phyloP scores from a whole-genome alignment of 495 filamentous ascomycete species.

The Talaromyces wortmannii region DNA sequence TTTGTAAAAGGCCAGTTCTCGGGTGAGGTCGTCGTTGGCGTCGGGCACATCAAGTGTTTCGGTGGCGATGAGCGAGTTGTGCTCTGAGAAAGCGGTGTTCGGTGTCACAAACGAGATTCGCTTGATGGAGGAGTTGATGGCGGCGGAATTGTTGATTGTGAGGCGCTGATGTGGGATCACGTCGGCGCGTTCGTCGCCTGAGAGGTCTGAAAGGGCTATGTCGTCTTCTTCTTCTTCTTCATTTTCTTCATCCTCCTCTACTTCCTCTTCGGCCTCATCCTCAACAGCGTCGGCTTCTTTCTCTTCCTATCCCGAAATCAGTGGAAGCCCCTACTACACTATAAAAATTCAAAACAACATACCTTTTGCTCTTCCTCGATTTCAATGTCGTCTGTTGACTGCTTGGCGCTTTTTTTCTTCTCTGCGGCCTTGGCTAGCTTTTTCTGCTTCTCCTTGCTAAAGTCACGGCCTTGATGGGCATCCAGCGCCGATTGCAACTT shows the following conservation, averaged over 20 bases:
- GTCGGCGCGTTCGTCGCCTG: constrained; percentile 76
- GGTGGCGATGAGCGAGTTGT: constrained; percentile 51
- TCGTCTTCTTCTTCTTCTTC: constrained; percentile 48
- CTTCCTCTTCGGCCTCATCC: constrained; percentile 23
- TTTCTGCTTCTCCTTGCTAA: constrained; percentile 60
- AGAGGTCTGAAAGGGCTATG: constrained; percentile 79
- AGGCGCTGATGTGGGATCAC: constrained; percentile 83
- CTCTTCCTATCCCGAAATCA: constrained; percentile 6
- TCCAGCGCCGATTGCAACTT: constrained; percentile 60
- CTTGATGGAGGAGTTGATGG: constrained; percentile 67
- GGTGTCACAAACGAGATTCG: constrained; percentile 64
- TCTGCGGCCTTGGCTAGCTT: constrained; percentile 47
- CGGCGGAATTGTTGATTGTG: constrained; percentile 94
- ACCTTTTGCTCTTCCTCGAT: neutral
- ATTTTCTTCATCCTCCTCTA: constrained; percentile 34
- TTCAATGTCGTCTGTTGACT: neutral
- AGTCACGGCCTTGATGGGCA: constrained; percentile 60
- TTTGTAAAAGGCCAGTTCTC: constrained; percentile 90
- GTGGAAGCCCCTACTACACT: neutral
- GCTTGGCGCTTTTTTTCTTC: constrained; percentile 34
- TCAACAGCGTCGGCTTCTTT: constrained; percentile 12
- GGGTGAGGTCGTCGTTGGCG: constrained; percentile 78
- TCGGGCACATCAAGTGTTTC: constrained; percentile 54
- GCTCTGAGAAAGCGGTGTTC: constrained; percentile 55
- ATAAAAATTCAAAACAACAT: neutral